phyloP scores from a whole-genome alignment of 257 asterid genomes.

The Nicotiana knightiana region DNA sequence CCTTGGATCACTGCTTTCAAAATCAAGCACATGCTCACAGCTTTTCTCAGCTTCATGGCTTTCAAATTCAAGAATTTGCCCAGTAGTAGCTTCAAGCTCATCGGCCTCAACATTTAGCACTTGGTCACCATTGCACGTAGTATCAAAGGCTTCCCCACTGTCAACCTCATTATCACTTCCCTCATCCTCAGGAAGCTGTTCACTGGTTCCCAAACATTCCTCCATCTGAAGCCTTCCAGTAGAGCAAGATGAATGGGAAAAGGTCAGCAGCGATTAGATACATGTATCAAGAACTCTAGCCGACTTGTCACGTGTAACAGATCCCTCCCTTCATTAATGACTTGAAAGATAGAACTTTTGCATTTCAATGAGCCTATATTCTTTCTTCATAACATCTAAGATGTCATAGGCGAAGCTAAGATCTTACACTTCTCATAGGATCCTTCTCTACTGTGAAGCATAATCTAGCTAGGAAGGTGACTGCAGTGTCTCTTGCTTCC shows the following conservation, averaged over 20 bases:
- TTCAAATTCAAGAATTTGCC: constrained; percentile 19
- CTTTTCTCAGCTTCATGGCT: constrained; percentile 18
- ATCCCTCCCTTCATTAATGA: not conserved
- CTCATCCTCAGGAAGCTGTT: constrained; percentile 24
- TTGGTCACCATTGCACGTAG: constrained; percentile 13
- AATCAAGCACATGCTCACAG: constrained; percentile 19
- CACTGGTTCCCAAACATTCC: constrained; percentile 24
- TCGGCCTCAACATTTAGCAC: constrained; percentile 10
- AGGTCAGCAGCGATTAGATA: not conserved
- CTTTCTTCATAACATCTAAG: not conserved
- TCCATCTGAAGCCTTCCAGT: constrained; percentile 21
- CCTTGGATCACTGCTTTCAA: constrained; percentile 18
- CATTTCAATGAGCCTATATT: not conserved
- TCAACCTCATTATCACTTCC: constrained; percentile 17
- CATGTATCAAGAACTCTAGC: constrained; percentile 3
- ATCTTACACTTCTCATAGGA: not conserved
- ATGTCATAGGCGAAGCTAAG: not conserved
- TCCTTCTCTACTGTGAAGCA: not conserved
- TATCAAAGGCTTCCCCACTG: constrained; percentile 21
- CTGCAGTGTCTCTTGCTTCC: not conserved
- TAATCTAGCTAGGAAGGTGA: not conserved
- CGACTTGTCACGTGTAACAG: not conserved
- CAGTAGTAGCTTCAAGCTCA: constrained; percentile 18
- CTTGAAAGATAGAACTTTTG: not conserved
- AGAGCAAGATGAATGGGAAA: not conserved